A percentile compares a stretch with the other conserved stretches of the same genome.
Evolutionary conservation across 768 basidiomycete genomes (phyloP).

Genomic region (Mycena vulgaris): DNA sequence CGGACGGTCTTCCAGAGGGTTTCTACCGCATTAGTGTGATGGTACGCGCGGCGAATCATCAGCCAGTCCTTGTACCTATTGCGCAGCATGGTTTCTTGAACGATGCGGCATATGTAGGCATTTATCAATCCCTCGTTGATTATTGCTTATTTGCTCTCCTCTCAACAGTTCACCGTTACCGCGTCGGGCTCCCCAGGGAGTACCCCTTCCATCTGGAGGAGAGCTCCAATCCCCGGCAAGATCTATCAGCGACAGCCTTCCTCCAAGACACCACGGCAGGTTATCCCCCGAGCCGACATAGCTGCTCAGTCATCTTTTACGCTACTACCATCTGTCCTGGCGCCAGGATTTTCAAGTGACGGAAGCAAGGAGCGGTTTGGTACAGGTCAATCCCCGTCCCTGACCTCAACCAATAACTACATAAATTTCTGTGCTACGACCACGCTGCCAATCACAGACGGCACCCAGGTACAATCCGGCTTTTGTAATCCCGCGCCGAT

Average conservation of each 20-base stretch:
- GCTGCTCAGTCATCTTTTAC: constrained; percentile 33
- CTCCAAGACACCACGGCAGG: background rate
- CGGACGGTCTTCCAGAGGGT: constrained; percentile 65
- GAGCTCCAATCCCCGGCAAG: background rate
- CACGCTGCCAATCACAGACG: constrained; percentile 61
- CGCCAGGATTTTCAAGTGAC: constrained; percentile 52
- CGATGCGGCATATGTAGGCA: constrained; percentile 54
- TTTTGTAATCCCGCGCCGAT: constrained; percentile 35
- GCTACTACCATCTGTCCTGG: constrained; percentile 51
- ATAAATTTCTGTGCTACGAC: constrained; percentile 66
- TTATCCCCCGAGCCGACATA: constrained; percentile 6
- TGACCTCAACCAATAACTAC: constrained; percentile 70
- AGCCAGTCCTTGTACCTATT: constrained; percentile 52
- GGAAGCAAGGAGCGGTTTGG: too few species aligned
- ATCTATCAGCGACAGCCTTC: background rate
- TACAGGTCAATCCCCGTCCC: constrained; percentile 59
- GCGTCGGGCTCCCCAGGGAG: constrained; percentile 31
- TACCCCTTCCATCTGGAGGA: constrained; percentile 9
- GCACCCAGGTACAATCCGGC: constrained; percentile 48
- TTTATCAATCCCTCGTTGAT: background rate
- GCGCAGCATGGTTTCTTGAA: constrained; percentile 60
- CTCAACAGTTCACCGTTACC: constrained; percentile 43
- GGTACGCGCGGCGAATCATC: constrained; percentile 46
- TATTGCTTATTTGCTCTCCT: background rate
- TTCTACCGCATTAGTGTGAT: constrained; percentile 49